A percentile compares a stretch with the other conserved stretches of the same genome.
phyloP scores from a whole-genome alignment of 495 filamentous ascomycete genomes.

The Hypoxylon lenormandii region DNA sequence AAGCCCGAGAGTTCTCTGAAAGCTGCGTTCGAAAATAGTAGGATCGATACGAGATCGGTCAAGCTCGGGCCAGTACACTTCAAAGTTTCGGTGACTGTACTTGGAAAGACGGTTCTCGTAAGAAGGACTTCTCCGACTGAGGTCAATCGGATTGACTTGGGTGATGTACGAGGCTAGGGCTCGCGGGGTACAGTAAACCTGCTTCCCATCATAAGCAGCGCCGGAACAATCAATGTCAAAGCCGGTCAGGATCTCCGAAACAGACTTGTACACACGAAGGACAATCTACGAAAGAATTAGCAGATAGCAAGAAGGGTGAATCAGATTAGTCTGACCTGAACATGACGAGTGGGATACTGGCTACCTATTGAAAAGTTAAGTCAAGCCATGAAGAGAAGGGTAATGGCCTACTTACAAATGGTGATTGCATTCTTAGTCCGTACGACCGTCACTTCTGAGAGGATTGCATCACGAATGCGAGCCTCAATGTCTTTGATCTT shows the following conservation, averaged over 20 bases:
- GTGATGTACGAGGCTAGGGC: slow-evolving; percentile 79
- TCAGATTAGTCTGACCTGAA: slow-evolving; percentile 57
- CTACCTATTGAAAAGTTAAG: slow-evolving; percentile 58
- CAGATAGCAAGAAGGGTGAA: background rate
- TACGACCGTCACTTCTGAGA: slow-evolving; percentile 79
- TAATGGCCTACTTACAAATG: slow-evolving; percentile 61
- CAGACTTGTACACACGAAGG: slow-evolving; percentile 81
- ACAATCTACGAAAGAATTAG: slow-evolving; percentile 71
- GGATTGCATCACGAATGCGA: slow-evolving; percentile 74
- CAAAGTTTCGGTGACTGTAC: slow-evolving; percentile 84
- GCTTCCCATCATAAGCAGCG: slow-evolving; percentile 79
- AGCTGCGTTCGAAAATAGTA: slow-evolving; percentile 84
- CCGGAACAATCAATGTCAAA: slow-evolving; percentile 88
- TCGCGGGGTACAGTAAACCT: slow-evolving; percentile 78
- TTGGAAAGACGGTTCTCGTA: slow-evolving; percentile 91
- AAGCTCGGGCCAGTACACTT: slow-evolving; percentile 79
- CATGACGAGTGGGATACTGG: slow-evolving; percentile 83
- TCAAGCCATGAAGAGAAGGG: background rate
- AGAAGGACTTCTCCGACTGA: slow-evolving; percentile 80
- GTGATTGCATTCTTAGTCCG: slow-evolving; percentile 87
- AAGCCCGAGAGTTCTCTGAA: slow-evolving; percentile 77
- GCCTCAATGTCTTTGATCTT: slow-evolving; percentile 84
- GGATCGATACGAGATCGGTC: slow-evolving; percentile 80
- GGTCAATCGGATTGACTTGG: slow-evolving; percentile 81
- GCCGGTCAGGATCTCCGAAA: slow-evolving; percentile 83